Percentiles rank a stretch among this genome's conserved stretches.
Conservation (phyloP, 202 grass and related monocot species). For the Eragrostis tef region DNA sequence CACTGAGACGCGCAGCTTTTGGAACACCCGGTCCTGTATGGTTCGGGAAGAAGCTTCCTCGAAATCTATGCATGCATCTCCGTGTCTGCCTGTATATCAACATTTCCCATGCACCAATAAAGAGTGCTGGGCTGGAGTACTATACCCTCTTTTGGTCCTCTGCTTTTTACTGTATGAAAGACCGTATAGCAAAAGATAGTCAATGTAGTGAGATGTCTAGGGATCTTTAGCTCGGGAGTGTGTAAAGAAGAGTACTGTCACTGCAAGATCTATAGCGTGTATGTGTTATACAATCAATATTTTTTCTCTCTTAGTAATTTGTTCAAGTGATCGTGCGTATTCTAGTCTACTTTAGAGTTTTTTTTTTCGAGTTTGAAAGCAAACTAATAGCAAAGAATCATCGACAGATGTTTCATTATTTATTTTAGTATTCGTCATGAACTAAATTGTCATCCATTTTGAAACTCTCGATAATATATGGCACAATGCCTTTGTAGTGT, state of each 20-base stretch:
- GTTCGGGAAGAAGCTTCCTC: conserved; percentile 74
- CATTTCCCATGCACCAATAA: conserved; percentile 65
- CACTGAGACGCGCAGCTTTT: conserved; percentile 41
- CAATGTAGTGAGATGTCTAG: background rate
- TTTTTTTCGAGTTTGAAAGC: too few relatives aligned
- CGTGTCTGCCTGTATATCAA: conserved; percentile 26
- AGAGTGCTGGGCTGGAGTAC: background rate
- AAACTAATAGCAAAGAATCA: too few relatives aligned
- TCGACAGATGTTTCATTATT: too few relatives aligned
- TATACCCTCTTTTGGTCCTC: background rate
- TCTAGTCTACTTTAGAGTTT: too few relatives aligned
- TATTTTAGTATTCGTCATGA: too few relatives aligned
- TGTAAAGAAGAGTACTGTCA: background rate
- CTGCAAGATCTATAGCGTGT: too few relatives aligned
- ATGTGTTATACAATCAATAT: too few relatives aligned
- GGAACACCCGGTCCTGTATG: conserved; percentile 43
- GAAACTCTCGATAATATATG: too few relatives aligned
- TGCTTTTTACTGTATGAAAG: background rate
- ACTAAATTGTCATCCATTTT: too few relatives aligned
- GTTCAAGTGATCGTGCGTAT: too few relatives aligned
- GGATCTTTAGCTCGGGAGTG: background rate
- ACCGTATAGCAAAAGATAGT: conserved; percentile 12
- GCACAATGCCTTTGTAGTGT: too few relatives aligned
- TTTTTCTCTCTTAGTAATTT: too few relatives aligned
- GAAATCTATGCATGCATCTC: conserved; percentile 44